phyloP scores from a whole-genome alignment of 768 basidiomycete species.

The Russula vinacea region DNA sequence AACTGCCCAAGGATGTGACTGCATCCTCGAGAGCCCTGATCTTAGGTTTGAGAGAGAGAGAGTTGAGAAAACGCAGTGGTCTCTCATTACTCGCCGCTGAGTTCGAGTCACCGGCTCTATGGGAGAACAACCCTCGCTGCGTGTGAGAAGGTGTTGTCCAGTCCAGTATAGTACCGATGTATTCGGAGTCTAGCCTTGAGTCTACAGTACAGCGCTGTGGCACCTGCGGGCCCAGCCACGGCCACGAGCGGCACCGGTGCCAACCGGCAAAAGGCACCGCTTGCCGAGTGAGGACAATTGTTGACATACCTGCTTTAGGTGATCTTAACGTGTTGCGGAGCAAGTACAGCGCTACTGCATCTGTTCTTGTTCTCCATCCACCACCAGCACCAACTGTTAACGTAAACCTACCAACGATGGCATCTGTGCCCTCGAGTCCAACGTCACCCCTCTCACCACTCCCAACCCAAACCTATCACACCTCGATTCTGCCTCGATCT shows the following conservation, averaged over 20 bases:
- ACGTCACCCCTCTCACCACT: slow-evolving; percentile 24
- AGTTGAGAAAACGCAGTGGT: too few relatives aligned
- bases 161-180: too few relatives aligned
- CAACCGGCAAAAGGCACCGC: background rate
- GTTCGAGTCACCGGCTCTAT: too few relatives aligned
- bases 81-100: too few relatives aligned
- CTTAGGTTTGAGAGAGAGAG: background rate
- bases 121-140: too few relatives aligned
- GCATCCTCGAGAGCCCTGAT: background rate
- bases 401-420: background rate
- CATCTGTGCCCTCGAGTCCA: background rate
- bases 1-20: background rate
- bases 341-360: background rate
- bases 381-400: background rate
- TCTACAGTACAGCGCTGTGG: too few relatives aligned
- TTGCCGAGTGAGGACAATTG: background rate
- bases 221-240: too few relatives aligned
- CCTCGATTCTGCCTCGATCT: slow-evolving; percentile 39
- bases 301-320: background rate
- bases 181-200: too few relatives aligned
- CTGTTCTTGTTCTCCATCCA: background rate
- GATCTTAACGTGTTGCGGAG: background rate
- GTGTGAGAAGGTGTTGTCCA: too few relatives aligned
- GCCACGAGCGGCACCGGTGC: background rate
- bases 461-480: slow-evolving; percentile 49